Conservation (phyloP, 805 yeast genomes). For the Vanderwaltozyma polyspora region DNA sequence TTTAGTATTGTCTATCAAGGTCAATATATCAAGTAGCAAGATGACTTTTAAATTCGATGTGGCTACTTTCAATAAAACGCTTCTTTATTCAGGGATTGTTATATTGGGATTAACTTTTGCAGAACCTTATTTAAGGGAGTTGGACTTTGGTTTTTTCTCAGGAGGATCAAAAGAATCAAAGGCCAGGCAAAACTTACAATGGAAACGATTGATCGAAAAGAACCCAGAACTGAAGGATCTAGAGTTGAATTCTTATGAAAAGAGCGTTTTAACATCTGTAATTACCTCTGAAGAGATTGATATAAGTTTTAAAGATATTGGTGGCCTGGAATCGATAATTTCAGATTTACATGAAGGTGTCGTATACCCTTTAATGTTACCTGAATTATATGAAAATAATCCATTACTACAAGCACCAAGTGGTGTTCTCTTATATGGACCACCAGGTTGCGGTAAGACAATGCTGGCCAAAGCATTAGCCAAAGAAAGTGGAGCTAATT, state of each 20-base stretch:
- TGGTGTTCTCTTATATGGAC: conserved; percentile 87
- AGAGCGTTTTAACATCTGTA: conserved; percentile 61
- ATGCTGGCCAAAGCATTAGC: conserved; percentile 96
- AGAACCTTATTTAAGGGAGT: too few relatives aligned
- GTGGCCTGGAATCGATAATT: conserved; percentile 74
- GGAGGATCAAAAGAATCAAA: conserved; percentile 45
- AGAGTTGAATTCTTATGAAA: conserved; percentile 60
- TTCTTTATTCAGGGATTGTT: too few relatives aligned
- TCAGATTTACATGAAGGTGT: conserved; percentile 84
- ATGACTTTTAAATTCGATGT: too few relatives aligned
- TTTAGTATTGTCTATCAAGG: too few relatives aligned
- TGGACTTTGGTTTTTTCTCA: conserved; percentile 32
- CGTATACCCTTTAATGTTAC: conserved; percentile 70
- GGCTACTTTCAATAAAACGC: too few relatives aligned
- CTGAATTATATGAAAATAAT: conserved; percentile 61
- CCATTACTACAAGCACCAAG: conserved; percentile 82
- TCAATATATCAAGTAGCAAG: too few relatives aligned
- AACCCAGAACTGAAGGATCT: conserved; percentile 47
- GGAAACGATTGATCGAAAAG: conserved; percentile 43
- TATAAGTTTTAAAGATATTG: conserved; percentile 69
- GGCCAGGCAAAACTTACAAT: conserved; percentile 46
- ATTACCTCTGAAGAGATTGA: conserved; percentile 77
- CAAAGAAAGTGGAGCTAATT: conserved; percentile 81
- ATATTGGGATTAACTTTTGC: too few relatives aligned
- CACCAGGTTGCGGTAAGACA: conserved; percentile 97